Percentiles rank a stretch among this genome's conserved stretches.
phyloP scores from a whole-genome alignment of 2,329 filamentous ascomycete species.

The Westerdykella ornata region DNA sequence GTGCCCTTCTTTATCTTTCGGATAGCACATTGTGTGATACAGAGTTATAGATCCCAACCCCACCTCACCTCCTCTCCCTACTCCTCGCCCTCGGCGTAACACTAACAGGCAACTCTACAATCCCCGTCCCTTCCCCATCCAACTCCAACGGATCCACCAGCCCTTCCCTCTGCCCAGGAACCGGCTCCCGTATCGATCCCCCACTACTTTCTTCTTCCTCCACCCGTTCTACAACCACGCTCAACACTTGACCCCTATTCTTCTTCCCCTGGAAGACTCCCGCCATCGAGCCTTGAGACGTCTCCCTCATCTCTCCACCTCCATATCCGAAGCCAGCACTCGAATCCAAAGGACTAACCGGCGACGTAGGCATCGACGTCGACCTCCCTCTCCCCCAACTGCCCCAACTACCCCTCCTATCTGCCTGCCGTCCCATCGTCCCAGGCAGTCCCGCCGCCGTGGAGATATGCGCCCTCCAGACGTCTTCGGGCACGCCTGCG shows the following conservation, averaged over 20 bases:
- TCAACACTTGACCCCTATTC: conserved; percentile 17
- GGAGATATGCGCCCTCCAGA: conserved; percentile 6
- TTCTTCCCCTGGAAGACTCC: conserved; percentile 10
- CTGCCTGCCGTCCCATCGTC: not conserved
- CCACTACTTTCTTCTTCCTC: conserved; percentile 15
- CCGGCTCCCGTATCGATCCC: conserved; percentile 12
- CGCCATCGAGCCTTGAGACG: conserved; percentile 5
- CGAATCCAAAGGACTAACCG: conserved; percentile 7
- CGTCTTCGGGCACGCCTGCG: conserved; percentile 9
- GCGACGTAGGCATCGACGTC: conserved; percentile 1
- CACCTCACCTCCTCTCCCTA: conserved; percentile 8
- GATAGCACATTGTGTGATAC: too few species aligned
- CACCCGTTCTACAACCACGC: conserved; percentile 15
- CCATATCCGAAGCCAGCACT: not conserved
- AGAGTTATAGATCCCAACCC: not conserved
- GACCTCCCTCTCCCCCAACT: not conserved
- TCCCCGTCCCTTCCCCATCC: conserved; percentile 13
- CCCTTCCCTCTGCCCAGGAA: conserved; percentile 23
- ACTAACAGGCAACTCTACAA: conserved; percentile 18
- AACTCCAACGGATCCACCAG: conserved; percentile 19
- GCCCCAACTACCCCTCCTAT: conserved; percentile 2
- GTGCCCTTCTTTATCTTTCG: too few species aligned
- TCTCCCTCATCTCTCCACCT: not conserved
- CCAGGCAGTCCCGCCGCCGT: conserved; percentile 4
- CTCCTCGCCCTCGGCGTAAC: conserved; percentile 17